Percentiles rank a stretch among this genome's conserved stretches.
Conservation (phyloP, 2,329 filamentous ascomycete species). For the Metarhizium brunneum region DNA sequence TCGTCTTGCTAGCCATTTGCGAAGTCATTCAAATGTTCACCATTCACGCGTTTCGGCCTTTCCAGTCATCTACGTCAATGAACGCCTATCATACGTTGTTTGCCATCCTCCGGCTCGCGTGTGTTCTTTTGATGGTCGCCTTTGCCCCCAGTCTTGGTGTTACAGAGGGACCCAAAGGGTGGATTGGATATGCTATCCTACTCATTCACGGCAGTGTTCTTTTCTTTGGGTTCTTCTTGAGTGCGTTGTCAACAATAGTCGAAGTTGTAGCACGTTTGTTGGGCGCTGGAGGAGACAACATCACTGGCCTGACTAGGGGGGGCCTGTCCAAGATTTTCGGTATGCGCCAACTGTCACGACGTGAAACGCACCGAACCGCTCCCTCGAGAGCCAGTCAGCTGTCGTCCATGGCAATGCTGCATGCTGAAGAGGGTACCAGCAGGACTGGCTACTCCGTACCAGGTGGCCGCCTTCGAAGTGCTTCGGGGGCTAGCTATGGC, state of each 20-base stretch:
- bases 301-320: constrained; percentile 62
- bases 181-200: constrained; percentile 90
- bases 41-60: constrained; percentile 81
- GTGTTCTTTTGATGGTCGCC: constrained; percentile 66
- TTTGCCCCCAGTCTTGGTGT: constrained; percentile 81
- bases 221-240: constrained; percentile 87
- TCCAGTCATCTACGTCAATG: constrained; percentile 89
- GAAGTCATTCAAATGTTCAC: constrained; percentile 87
- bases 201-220: constrained; percentile 77
- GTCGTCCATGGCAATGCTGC: constrained; percentile 74
- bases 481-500: constrained; percentile 50
- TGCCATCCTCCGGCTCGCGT: constrained; percentile 64
- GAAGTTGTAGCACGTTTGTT: constrained; percentile 78
- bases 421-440: constrained; percentile 50
- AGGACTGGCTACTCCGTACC: constrained; percentile 50
- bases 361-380: constrained; percentile 53
- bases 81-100: constrained; percentile 91
- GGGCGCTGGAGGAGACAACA: constrained; percentile 71
- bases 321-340: constrained; percentile 86
- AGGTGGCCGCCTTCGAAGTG: constrained; percentile 47
- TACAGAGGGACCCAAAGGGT: constrained; percentile 71
- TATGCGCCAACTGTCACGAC: constrained; percentile 76
- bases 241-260: constrained; percentile 80
- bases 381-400: constrained; percentile 70
- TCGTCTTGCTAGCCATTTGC: constrained; percentile 86